A percentile compares a stretch with the other conserved stretches of the same genome.
phyloP scores from a whole-genome alignment of 2,329 filamentous ascomycete genomes.

The Pseudocercospora musae region DNA sequence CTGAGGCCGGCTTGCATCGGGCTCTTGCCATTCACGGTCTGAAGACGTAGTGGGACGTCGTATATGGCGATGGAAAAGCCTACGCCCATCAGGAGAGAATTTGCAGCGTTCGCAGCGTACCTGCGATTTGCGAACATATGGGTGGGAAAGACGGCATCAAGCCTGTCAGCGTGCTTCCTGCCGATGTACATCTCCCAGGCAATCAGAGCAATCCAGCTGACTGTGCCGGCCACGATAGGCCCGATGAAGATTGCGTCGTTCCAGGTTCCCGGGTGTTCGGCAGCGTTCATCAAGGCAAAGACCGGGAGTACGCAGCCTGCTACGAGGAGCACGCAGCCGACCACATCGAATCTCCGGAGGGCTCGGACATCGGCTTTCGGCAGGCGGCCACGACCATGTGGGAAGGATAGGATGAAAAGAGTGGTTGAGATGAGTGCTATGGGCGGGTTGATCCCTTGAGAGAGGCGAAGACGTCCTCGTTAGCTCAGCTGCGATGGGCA shows the following conservation, averaged over 20 bases:
- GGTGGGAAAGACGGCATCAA: conserved; percentile 1
- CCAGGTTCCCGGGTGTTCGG: not conserved
- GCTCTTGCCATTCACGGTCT: conserved; percentile 22
- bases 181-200: not conserved
- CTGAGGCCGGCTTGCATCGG: conserved; percentile 22
- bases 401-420: conserved; percentile 53
- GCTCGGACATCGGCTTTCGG: not conserved
- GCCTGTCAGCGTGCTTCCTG: not conserved
- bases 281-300: conserved; percentile 2
- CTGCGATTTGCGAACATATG: not conserved
- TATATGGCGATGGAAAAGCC: conserved; percentile 23
- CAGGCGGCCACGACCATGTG: conserved; percentile 26
- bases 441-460: conserved; percentile 54
- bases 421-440: conserved; percentile 48
- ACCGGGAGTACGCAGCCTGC: not conserved
- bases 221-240: not conserved
- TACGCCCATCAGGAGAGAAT: conserved; percentile 20
- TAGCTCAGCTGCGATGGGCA: not conserved
- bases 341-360: not conserved
- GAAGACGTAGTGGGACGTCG: conserved; percentile 25
- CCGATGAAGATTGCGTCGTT: not conserved
- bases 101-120: conserved; percentile 3
- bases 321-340: not conserved
- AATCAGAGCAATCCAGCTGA: conserved; percentile 1
- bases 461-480: conserved; percentile 2